phyloP scores from a whole-genome alignment of 2,329 filamentous ascomycete genomes.

The Fusarium caatingaense region DNA sequence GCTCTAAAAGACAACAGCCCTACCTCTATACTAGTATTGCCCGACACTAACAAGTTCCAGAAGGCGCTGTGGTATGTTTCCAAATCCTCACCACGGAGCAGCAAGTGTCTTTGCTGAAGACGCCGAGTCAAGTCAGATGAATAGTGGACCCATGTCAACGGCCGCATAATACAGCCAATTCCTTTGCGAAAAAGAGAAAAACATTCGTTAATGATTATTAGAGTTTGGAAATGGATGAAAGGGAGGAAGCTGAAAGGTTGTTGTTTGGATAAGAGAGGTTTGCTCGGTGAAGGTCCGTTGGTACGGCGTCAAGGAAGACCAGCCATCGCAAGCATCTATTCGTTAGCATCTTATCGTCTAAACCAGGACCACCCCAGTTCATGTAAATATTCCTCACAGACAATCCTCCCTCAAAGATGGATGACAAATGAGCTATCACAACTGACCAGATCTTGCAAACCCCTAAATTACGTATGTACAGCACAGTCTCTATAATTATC shows the following conservation, averaged over 20 bases:
- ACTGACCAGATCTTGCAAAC: background rate
- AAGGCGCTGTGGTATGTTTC: background rate
- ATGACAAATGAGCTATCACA: background rate
- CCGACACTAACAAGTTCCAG: background rate
- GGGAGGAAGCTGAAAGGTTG: background rate
- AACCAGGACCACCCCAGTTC: background rate
- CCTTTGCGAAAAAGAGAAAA: background rate
- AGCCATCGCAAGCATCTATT: background rate
- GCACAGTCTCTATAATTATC: background rate
- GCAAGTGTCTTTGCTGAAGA: background rate
- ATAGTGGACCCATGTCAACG: slow-evolving; percentile 4
- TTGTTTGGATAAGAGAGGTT: background rate
- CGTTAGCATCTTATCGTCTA: background rate
- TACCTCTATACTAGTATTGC: background rate
- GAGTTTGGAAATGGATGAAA: background rate
- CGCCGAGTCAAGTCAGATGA: slow-evolving; percentile 7
- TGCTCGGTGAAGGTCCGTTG: background rate
- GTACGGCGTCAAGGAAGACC: too few relatives aligned
- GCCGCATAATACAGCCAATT: slow-evolving; percentile 11
- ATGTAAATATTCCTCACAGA: background rate
- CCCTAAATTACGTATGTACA: background rate
- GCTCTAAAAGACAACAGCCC: background rate
- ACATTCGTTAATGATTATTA: background rate
- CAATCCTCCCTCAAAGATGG: background rate
- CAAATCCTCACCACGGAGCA: slow-evolving; percentile 2